Conservation (phyloP, 2,329 filamentous ascomycete species). For the Xylaria sp. region DNA sequence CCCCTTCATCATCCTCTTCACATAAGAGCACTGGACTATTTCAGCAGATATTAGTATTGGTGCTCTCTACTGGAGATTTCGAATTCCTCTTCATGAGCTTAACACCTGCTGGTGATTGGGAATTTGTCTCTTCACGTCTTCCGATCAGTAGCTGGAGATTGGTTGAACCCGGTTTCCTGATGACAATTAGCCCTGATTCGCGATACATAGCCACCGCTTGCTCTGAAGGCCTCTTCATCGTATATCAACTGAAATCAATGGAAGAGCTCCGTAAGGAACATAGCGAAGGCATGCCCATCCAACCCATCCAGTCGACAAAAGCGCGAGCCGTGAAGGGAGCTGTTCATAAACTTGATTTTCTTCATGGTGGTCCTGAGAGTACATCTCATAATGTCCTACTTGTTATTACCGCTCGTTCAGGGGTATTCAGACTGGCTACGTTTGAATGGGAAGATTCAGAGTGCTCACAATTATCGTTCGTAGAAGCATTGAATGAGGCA, state of each 20-base stretch:
- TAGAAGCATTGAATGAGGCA: constrained; percentile 57
- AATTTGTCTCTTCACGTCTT: constrained; percentile 71
- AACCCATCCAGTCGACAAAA: constrained; percentile 65
- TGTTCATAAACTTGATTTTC: constrained; percentile 89
- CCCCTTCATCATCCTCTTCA: constrained; percentile 34
- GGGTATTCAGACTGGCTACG: constrained; percentile 63
- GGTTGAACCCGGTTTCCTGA: constrained; percentile 70
- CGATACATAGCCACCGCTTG: constrained; percentile 76
- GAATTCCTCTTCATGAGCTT: constrained; percentile 78
- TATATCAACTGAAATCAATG: constrained; percentile 75
- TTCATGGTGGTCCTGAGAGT: constrained; percentile 76
- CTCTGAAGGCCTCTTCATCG: constrained; percentile 74
- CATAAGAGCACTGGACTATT: constrained; percentile 56
- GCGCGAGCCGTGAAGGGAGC: constrained; percentile 70
- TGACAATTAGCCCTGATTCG: constrained; percentile 83
- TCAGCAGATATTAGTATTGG: constrained; percentile 83
- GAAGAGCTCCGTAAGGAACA: constrained; percentile 63
- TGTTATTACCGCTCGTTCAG: constrained; percentile 65
- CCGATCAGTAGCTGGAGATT: constrained; percentile 66
- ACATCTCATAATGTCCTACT: constrained; percentile 80
- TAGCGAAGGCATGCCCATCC: constrained; percentile 56
- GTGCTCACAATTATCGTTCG: constrained; percentile 51
- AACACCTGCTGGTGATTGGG: constrained; percentile 57
- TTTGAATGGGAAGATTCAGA: constrained; percentile 71
- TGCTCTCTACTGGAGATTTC: constrained; percentile 77